These are phyloP conservation scores for Pichia scutulata DNA, from an alignment of 805 yeast genomes.

Conservation along the genomic window DNA sequence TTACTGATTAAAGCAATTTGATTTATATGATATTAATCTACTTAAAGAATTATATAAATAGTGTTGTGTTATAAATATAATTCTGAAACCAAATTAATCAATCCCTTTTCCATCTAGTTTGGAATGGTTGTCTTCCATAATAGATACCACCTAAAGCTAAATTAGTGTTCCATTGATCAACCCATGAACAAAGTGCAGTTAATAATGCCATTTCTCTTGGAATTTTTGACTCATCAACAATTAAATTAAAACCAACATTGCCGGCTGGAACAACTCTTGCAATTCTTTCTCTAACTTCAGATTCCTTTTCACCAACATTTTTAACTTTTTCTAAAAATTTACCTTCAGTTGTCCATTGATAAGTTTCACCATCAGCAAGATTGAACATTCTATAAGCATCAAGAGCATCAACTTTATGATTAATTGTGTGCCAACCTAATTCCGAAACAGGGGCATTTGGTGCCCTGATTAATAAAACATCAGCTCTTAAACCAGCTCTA, in stretches of 20 bases:
- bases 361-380: slow-evolving; percentile 50
- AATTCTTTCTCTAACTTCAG: slow-evolving; percentile 58
- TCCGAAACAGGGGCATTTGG: slow-evolving; percentile 44
- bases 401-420: slow-evolving; percentile 52
- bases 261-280: slow-evolving; percentile 51
- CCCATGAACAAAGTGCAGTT: slow-evolving; percentile 51
- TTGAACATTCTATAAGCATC: slow-evolving; percentile 56
- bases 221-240: slow-evolving; percentile 46
- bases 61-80: too few species aligned
- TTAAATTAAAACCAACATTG: slow-evolving; percentile 44
- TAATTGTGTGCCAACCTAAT: slow-evolving; percentile 56
- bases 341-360: slow-evolving; percentile 60
- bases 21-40: background rate
- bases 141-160: slow-evolving; percentile 60
- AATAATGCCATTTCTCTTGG: slow-evolving; percentile 52
- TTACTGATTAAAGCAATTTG: too few species aligned
- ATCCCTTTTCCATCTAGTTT: slow-evolving; percentile 52
- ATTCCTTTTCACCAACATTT: slow-evolving; percentile 56
- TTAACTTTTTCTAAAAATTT: slow-evolving; percentile 49
- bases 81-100: slow-evolving; percentile 13
- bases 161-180: slow-evolving; percentile 63
- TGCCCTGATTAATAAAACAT: slow-evolving; percentile 46
- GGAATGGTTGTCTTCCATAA: slow-evolving; percentile 41
- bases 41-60: too few species aligned
- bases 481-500: slow-evolving; percentile 55